Conservation (phyloP, 1,284 basidiomycete genomes). For the Apiotrichum gracile region DNA sequence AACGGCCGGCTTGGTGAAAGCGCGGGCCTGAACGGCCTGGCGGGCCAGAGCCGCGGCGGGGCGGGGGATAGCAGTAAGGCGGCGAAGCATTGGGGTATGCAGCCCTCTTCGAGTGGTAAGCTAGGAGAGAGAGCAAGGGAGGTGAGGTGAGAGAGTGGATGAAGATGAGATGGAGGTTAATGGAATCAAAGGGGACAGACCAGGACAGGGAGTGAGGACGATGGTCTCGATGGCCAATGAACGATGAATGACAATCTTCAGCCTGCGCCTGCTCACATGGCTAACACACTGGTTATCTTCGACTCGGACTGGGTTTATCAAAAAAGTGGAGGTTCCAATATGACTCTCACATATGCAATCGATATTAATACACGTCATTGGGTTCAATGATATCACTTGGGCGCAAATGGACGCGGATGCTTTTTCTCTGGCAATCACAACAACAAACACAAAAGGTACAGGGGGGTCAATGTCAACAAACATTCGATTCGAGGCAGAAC, state of each 20-base stretch:
- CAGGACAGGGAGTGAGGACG: background rate
- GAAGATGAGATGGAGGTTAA: background rate
- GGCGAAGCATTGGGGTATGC: constrained; percentile 29
- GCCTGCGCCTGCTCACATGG: background rate
- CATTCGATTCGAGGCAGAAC: too few species aligned
- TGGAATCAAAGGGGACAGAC: too few species aligned
- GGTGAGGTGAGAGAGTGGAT: background rate
- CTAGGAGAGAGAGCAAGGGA: background rate
- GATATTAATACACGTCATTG: constrained; percentile 4
- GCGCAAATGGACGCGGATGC: constrained; percentile 7
- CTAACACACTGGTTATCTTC: background rate
- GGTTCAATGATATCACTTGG: background rate
- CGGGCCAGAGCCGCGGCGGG: constrained; percentile 14
- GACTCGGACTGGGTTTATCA: too few species aligned
- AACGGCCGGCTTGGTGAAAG: constrained; percentile 24
- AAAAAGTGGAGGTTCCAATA: too few species aligned
- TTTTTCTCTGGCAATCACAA: constrained; percentile 10
- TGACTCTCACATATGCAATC: too few species aligned
- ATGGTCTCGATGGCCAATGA: too few species aligned
- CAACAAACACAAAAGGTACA: constrained; percentile 6
- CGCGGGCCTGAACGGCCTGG: constrained; percentile 11
- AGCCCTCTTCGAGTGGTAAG: constrained; percentile 5
- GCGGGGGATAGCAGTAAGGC: constrained; percentile 23
- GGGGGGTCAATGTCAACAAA: too few species aligned
- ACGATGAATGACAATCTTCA: background rate